phyloP scores from a whole-genome alignment of 345 rosid species.

The Salix exigua region DNA sequence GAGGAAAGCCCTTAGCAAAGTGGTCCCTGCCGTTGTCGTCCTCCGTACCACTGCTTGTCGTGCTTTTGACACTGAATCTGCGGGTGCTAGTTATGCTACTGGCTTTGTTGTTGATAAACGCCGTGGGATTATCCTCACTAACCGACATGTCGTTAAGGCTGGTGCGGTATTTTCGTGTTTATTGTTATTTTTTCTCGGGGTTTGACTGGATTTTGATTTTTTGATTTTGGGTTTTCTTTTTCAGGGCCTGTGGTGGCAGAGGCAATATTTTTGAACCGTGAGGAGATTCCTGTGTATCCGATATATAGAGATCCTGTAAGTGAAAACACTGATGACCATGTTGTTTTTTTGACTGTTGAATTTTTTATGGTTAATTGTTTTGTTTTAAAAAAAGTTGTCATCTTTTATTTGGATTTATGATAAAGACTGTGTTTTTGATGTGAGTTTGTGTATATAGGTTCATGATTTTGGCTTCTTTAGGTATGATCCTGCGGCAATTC shows the following conservation, averaged over 20 bases:
- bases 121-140: constrained; percentile 89
- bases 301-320: constrained; percentile 82
- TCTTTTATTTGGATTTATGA: no score
- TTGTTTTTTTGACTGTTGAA: not conserved
- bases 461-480: constrained; percentile 98
- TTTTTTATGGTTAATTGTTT: no score
- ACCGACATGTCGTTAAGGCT: constrained; percentile 93
- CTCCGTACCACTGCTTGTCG: constrained; percentile 87
- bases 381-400: no score
- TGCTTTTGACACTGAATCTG: constrained; percentile 85
- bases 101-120: constrained; percentile 92
- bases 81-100: constrained; percentile 81
- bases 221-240: not conserved
- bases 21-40: constrained; percentile 90
- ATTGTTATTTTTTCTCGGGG: no score
- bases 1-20: constrained; percentile 68
- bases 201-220: no score
- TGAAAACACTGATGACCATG: constrained; percentile 16
- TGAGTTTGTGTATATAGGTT: constrained; percentile 45
- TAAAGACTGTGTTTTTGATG: no score
- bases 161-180: constrained; percentile 28
- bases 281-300: constrained; percentile 81
- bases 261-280: constrained; percentile 90
- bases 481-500: constrained; percentile 71
- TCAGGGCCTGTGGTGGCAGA: constrained; percentile 95